Evolutionary conservation across 495 filamentous ascomycete genomes (phyloP), one percentile per base, ranked within the genome.

Genomic region (Aspergillus nidulans): DNA sequence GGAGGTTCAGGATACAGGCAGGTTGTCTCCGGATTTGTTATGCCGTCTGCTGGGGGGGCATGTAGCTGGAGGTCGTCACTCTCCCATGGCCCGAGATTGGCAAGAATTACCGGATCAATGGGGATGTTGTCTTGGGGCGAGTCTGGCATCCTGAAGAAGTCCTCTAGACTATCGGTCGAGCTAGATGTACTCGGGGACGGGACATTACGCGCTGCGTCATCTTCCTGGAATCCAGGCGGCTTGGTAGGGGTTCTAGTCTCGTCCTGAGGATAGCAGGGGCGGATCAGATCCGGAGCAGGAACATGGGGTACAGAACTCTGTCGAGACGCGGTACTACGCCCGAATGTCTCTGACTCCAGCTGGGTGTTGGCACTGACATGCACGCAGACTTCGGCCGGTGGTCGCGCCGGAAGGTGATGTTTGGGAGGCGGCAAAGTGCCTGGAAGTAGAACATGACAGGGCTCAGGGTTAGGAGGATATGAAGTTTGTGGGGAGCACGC

Each of bases 1-100:
- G 49, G 60, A 57, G 55, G 59, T 23, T 62, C 50, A 42, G 58
- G 56, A 62, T 62, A 59, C 42, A 18, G 28, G 46, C 47, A 62
- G 50, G 18, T 53, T 32, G 16, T 53, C 48, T 48, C 49, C 8
- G 34, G 20, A 51, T 53, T 30, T 15, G 32, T 39, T 26, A 53
- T 20, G 38, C 38, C 28, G 24, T 52, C 21, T 6, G 38, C 49
- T 42, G 24, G 36, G 16, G 49, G 49, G 36, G 21, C 36, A 25
- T 8, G 21, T 52, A 30, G 49, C 49, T 52, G 38, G 38, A 43
- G 36, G 36, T 26, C 38, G n/a, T n/a, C n/a, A n/a, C n/a, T n/a
- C 36, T 42, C 38, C 38, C 36, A 52, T 42, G 49, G n/a, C 49
- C 49, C n/a, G 38, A 20, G 38, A 19, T 52, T 42, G 16, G 36